These are phyloP conservation scores for Corylus heterophylla DNA, from an alignment of 306 rosid genomes.

Conservation along the genomic window DNA sequence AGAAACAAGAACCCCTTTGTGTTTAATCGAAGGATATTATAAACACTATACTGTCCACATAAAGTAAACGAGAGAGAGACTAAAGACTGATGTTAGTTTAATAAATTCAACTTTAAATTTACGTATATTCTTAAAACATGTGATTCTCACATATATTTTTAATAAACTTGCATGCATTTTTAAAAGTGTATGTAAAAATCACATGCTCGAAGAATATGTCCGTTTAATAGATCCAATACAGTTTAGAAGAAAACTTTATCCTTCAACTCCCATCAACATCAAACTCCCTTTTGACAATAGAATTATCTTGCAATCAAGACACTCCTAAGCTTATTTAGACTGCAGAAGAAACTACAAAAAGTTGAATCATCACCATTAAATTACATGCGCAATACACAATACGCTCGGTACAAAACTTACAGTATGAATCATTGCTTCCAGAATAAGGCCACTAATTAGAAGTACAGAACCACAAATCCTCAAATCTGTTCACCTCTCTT, in stretches of 20 bases:
- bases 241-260: no score
- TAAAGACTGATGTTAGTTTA: no score
- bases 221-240: no score
- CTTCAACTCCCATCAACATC: background rate
- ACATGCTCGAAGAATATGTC: no score
- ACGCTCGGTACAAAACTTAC: background rate
- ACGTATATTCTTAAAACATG: no score
- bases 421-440: background rate
- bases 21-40: no score
- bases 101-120: no score
- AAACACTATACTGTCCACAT: no score
- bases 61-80: no score
- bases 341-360: background rate
- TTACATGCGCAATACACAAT: background rate
- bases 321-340: background rate
- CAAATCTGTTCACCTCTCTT: conserved; percentile 5
- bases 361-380: background rate
- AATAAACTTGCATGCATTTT: no score
- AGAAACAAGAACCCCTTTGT: background rate
- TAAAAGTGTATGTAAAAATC: no score
- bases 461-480: conserved; percentile 1
- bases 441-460: background rate
- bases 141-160: no score
- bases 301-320: background rate
- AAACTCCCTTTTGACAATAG: background rate